Conservation (phyloP, 306 rosid species). For the Casuarina glauca region DNA sequence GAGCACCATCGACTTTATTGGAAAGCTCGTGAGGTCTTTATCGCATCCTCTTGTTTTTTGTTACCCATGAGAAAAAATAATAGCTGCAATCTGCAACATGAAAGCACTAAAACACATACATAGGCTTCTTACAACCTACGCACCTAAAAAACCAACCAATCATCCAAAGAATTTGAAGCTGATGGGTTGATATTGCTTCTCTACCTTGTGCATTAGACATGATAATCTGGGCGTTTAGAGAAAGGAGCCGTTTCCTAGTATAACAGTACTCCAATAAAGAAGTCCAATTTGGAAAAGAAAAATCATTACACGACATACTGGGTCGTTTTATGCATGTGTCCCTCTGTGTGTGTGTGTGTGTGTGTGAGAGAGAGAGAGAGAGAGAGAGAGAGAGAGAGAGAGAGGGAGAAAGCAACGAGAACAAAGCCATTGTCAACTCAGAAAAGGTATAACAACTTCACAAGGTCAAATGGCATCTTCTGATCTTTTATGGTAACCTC, state of each 20-base stretch:
- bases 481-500: background rate
- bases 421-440: background rate
- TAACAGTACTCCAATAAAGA: background rate
- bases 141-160: background rate
- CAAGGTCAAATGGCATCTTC: constrained; percentile 28
- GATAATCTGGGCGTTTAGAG: background rate
- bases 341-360: background rate
- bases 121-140: too few species aligned
- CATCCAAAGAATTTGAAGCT: background rate
- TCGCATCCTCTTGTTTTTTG: too few species aligned
- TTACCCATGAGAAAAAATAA: too few species aligned
- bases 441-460: background rate
- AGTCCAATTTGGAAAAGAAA: background rate
- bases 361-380: background rate
- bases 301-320: background rate
- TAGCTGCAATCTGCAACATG: too few species aligned
- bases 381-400: background rate
- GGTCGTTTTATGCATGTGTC: background rate
- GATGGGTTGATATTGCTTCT: background rate
- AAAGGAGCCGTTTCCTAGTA: background rate
- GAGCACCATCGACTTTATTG: too few species aligned
- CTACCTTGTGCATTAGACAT: background rate
- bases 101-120: too few species aligned
- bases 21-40: too few species aligned
- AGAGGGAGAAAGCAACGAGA: background rate